Percentiles rank a stretch among this genome's conserved stretches.
Evolutionary conservation across 1,139 yeast species (phyloP).

Genomic region (Pichia sp.): DNA sequence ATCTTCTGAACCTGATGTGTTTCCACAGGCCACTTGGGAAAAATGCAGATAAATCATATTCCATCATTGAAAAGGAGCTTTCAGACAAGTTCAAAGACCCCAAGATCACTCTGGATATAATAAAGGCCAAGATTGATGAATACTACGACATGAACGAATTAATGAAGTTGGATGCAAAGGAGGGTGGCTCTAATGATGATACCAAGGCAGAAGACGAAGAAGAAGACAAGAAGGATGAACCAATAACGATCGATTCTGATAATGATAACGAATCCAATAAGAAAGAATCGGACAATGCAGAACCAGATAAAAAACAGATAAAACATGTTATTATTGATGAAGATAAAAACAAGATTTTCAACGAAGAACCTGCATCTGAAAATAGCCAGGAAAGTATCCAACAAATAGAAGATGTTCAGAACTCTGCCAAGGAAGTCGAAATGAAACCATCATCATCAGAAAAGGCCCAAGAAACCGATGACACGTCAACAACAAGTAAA

Average conservation of each 20-base stretch:
- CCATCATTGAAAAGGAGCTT: conserved; percentile 31
- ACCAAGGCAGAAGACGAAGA: neutral
- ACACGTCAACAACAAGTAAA: no score
- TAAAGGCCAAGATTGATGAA: conserved; percentile 22
- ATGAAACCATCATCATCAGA: no score
- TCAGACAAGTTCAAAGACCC: conserved; percentile 31
- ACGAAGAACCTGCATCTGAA: neutral
- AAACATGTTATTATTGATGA: conserved; percentile 20
- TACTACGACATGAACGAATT: conserved; percentile 31
- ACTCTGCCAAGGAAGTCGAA: neutral
- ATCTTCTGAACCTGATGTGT: conserved; percentile 25
- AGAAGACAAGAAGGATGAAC: neutral
- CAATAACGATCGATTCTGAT: neutral
- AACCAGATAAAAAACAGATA: conserved; percentile 6
- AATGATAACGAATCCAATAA: conserved; percentile 1
- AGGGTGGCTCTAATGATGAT: neutral
- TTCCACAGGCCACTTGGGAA: conserved; percentile 30
- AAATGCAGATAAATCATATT: conserved; percentile 14
- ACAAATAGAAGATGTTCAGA: neutral
- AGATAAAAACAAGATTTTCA: conserved; percentile 13
- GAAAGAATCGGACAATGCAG: conserved; percentile 7
- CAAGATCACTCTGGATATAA: conserved; percentile 17
- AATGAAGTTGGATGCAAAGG: conserved; percentile 24
- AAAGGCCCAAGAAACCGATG: no score
- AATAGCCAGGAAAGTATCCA: neutral